Evolutionary conservation across 225 moss, liverwort and hornwort species (phyloP).

Genomic region (Polytrichum formosum): DNA sequence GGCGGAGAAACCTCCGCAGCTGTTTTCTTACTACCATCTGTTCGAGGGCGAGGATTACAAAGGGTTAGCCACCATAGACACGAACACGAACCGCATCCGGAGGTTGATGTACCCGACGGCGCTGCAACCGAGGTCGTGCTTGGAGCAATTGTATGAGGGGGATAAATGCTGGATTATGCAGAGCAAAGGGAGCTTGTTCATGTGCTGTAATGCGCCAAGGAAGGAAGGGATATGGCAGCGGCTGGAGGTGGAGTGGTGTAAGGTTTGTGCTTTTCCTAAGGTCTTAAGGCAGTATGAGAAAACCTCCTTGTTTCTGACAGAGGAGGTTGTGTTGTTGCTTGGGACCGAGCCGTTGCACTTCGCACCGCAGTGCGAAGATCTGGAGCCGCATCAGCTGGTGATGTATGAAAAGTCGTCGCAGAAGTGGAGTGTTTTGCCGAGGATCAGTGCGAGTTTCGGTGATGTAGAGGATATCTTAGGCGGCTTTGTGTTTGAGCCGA

Average conservation of each 20-base stretch:
- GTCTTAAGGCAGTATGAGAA: conserved; percentile 27
- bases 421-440: neutral
- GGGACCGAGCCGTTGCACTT: conserved; percentile 40
- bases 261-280: conserved; percentile 24
- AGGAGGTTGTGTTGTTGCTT: conserved; percentile 27
- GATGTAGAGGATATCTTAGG: neutral
- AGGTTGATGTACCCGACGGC: conserved; percentile 33
- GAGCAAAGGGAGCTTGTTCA: conserved; percentile 36
- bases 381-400: conserved; percentile 28
- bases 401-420: conserved; percentile 15
- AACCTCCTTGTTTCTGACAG: conserved; percentile 21
- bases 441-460: conserved; percentile 1
- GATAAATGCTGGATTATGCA: conserved; percentile 52
- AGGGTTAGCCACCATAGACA: conserved; percentile 44
- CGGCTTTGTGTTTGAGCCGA: conserved; percentile 3
- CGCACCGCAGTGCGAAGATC: conserved; percentile 44
- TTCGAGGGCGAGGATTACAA: conserved; percentile 37
- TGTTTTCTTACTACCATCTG: conserved; percentile 27
- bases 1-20: conserved; percentile 17
- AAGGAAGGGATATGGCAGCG: conserved; percentile 48
- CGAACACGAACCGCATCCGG: conserved; percentile 11
- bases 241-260: conserved; percentile 24
- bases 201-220: conserved; percentile 40
- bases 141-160: conserved; percentile 17
- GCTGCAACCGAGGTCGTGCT: conserved; percentile 30